Evolutionary conservation across 2,329 filamentous ascomycete species (phyloP).

Genomic region (Aspergillus hortae): DNA sequence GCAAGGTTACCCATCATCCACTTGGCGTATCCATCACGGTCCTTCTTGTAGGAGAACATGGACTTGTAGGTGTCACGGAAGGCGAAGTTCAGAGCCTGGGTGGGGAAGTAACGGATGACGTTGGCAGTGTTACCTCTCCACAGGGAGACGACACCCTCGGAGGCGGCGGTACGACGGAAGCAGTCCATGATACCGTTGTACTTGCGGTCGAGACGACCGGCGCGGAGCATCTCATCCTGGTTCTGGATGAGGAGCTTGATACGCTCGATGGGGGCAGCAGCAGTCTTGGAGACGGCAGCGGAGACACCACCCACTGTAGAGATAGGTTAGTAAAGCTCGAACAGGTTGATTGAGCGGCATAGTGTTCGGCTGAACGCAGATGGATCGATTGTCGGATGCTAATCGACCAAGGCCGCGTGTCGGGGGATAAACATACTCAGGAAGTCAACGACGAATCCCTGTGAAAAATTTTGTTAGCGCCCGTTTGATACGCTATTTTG

Average conservation of each 20-base stretch:
- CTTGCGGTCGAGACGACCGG: conserved; percentile 95
- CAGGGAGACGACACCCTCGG: conserved; percentile 91
- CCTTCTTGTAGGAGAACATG: conserved; percentile 99
- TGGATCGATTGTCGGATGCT: not conserved
- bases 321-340: conserved; percentile 41
- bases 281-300: conserved; percentile 99
- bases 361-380: not conserved
- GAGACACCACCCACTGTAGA: conserved; percentile 97
- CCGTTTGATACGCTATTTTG: not conserved
- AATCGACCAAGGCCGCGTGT: conserved; percentile 1
- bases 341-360: not conserved
- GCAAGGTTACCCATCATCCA: conserved; percentile 99
- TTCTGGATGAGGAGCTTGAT: conserved; percentile 99
- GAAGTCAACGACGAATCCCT: conserved; percentile 98
- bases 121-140: conserved; percentile 99
- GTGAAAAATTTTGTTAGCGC: conserved; percentile 31
- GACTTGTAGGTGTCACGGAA: conserved; percentile 99
- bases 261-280: conserved; percentile 99
- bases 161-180: conserved; percentile 85
- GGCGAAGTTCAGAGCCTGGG: conserved; percentile 99
- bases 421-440: conserved; percentile 70
- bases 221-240: conserved; percentile 99
- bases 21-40: conserved; percentile 94
- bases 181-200: conserved; percentile 93
- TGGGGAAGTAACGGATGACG: conserved; percentile 99